Percentiles rank a stretch among this genome's conserved stretches.
These are phyloP conservation scores for Ascocoryne sarcoides DNA, from an alignment of 2,329 filamentous ascomycete genomes.

Conservation along the genomic window DNA sequence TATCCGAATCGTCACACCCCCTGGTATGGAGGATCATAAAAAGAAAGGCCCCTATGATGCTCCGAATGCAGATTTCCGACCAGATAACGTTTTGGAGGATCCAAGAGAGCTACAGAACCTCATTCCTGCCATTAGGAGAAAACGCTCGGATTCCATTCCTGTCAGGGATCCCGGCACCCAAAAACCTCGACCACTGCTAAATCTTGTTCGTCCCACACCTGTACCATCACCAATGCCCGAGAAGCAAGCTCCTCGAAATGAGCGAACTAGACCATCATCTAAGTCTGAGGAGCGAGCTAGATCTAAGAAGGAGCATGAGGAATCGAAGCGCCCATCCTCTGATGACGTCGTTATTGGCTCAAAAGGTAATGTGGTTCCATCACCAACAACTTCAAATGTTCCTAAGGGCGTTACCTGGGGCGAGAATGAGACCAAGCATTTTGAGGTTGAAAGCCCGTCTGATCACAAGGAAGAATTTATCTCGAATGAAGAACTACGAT, in stretches of 20 bases:
- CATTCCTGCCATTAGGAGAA: constrained; percentile 21
- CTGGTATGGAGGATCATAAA: constrained; percentile 39
- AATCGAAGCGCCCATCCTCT: constrained; percentile 7
- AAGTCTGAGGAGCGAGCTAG: constrained; percentile 8
- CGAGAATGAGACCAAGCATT: constrained; percentile 55
- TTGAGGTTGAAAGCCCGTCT: constrained; percentile 51
- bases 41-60: constrained; percentile 44
- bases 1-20: constrained; percentile 45
- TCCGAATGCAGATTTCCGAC: constrained; percentile 54
- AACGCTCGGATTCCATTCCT: constrained; percentile 29
- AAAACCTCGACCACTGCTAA: constrained; percentile 42
- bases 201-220: constrained; percentile 53
- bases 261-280: constrained; percentile 8
- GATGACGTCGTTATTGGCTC: constrained; percentile 33
- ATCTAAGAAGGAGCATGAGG: background rate
- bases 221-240: constrained; percentile 41
- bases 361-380: constrained; percentile 36
- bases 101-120: constrained; percentile 40
- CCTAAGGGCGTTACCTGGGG: constrained; percentile 57
- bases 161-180: constrained; percentile 21
- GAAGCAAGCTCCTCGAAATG: constrained; percentile 27
- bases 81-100: constrained; percentile 46
- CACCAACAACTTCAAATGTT: constrained; percentile 34
- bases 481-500: constrained; percentile 12
- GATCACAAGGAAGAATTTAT: constrained; percentile 25